Conservation (phyloP, 1,284 basidiomycete species). For the Moniliella sp. region DNA sequence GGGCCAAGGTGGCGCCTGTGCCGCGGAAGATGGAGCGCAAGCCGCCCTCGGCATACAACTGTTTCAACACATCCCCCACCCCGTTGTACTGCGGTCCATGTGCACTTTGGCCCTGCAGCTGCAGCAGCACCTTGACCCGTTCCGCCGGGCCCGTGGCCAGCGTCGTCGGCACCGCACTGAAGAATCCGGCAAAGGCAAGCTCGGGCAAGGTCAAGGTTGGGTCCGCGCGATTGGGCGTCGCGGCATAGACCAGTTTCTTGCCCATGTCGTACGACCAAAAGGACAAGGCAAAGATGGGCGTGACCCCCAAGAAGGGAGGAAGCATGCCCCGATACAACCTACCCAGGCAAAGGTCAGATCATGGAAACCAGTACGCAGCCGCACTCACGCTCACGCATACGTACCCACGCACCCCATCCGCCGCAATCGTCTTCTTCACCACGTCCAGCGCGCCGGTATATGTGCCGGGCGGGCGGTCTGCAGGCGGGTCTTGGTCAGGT, state of each 20-base stretch:
- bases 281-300: conserved; percentile 90
- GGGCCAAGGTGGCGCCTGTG: conserved; percentile 66
- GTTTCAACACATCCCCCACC: conserved; percentile 68
- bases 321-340: conserved; percentile 90
- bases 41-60: conserved; percentile 85
- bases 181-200: conserved; percentile 74
- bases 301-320: conserved; percentile 82
- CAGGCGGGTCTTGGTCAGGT: conserved; percentile 73
- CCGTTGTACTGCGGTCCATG: conserved; percentile 58
- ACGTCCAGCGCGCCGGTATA: conserved; percentile 87
- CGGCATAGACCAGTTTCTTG: conserved; percentile 59
- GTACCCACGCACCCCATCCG: conserved; percentile 69
- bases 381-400: too few species aligned
- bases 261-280: conserved; percentile 96
- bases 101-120: conserved; percentile 66
- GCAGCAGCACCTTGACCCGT: conserved; percentile 77
- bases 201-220: conserved; percentile 53
- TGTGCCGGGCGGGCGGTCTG: conserved; percentile 69
- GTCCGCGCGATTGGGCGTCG: conserved; percentile 44
- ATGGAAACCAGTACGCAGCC: too few species aligned
- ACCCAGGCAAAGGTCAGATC: too few species aligned
- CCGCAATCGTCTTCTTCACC: conserved; percentile 64
- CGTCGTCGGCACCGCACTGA: conserved; percentile 80
- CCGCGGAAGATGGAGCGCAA: conserved; percentile 78
- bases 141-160: conserved; percentile 88